A percentile compares a stretch with the other conserved stretches of the same genome.
Conservation (phyloP, 495 filamentous ascomycete genomes). For the Penicillium nucicola region DNA sequence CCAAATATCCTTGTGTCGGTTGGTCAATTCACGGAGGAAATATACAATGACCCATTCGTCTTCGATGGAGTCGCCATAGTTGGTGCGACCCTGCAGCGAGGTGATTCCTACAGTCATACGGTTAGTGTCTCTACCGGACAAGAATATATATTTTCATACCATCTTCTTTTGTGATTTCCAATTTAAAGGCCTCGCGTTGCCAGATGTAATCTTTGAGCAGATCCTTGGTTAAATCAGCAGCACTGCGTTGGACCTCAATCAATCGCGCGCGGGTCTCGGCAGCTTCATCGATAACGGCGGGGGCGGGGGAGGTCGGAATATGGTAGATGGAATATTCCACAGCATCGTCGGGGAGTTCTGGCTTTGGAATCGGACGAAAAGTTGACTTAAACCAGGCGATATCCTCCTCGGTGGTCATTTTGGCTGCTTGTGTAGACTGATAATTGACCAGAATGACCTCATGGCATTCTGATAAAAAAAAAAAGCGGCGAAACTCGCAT, state of each 20-base stretch:
- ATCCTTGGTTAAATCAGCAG: slow-evolving; percentile 56
- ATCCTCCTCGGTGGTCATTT: slow-evolving; percentile 47
- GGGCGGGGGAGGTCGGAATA: slow-evolving; percentile 45
- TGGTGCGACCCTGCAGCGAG: slow-evolving; percentile 65
- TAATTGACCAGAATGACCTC: slow-evolving; percentile 45
- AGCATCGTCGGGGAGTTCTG: slow-evolving; percentile 74
- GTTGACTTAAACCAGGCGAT: slow-evolving; percentile 50
- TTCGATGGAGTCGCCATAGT: slow-evolving; percentile 90
- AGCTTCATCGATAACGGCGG: slow-evolving; percentile 44
- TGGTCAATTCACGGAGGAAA: slow-evolving; percentile 78
- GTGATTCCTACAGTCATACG: slow-evolving; percentile 30
- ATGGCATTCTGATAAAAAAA: slow-evolving; percentile 28
- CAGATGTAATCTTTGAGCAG: slow-evolving; percentile 85
- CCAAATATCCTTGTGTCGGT: slow-evolving; percentile 72
- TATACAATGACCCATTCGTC: slow-evolving; percentile 98
- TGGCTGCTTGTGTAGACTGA: slow-evolving; percentile 8
- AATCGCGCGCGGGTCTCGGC: slow-evolving; percentile 57
- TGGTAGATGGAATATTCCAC: slow-evolving; percentile 83
- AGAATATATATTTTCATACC: slow-evolving; percentile 33
- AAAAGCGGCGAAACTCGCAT: slow-evolving; percentile 28
- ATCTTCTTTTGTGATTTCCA: slow-evolving; percentile 59
- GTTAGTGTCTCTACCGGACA: neutral
- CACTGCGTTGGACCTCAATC: slow-evolving; percentile 66
- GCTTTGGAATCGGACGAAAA: slow-evolving; percentile 60
- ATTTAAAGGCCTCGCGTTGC: slow-evolving; percentile 77